Conservation (phyloP, 2,329 filamentous ascomycete species). For the Microthyrium microscopicum region DNA sequence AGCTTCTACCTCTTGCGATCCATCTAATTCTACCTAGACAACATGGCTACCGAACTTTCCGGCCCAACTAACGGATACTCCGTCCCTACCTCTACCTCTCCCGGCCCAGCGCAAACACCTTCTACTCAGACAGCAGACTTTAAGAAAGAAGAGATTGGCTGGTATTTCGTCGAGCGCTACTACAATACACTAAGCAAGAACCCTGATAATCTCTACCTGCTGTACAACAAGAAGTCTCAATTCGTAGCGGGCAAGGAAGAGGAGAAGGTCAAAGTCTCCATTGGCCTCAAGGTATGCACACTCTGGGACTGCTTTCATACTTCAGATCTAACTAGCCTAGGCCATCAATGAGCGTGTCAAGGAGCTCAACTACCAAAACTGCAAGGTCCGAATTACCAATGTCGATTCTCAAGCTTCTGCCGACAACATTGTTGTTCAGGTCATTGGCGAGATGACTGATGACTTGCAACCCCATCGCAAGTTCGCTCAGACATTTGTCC, state of each 20-base stretch:
- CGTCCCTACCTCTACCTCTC: conserved; percentile 7
- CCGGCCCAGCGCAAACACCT: conserved; percentile 11
- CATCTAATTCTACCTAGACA: not conserved
- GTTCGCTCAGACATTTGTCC: conserved; percentile 94
- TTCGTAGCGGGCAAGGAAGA: conserved; percentile 87
- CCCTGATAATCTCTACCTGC: conserved; percentile 86
- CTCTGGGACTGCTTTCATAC: not conserved
- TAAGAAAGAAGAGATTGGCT: conserved; percentile 87
- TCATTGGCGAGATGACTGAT: conserved; percentile 96
- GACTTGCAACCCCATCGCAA: conserved; percentile 82
- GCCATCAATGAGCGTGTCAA: conserved; percentile 91
- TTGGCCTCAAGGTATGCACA: conserved; percentile 59
- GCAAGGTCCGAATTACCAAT: conserved; percentile 95
- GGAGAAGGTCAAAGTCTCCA: conserved; percentile 68
- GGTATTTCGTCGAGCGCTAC: conserved; percentile 99
- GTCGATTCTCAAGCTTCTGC: conserved; percentile 90
- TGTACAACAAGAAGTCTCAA: conserved; percentile 92
- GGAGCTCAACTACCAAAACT: conserved; percentile 83
- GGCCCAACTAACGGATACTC: not conserved
- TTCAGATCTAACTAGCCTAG: conserved; percentile 28
- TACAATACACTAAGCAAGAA: conserved; percentile 93
- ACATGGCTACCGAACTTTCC: not conserved
- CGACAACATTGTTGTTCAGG: conserved; percentile 90
- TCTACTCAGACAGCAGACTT: conserved; percentile 23
- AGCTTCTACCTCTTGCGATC: too few relatives aligned